These are phyloP conservation scores for Annulohypoxylon nitens DNA, from an alignment of 495 filamentous ascomycete species.

Conservation along the genomic window DNA sequence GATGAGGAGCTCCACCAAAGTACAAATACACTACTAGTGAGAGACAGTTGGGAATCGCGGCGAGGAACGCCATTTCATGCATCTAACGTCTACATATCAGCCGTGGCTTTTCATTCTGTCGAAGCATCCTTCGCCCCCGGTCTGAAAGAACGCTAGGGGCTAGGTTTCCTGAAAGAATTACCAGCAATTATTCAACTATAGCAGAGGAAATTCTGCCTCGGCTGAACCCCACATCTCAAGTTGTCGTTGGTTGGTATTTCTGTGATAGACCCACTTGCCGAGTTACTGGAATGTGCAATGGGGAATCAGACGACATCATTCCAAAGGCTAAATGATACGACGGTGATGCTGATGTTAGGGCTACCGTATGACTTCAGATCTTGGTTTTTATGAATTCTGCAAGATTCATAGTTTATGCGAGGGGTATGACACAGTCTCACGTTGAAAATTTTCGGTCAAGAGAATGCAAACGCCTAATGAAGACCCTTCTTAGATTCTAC, in stretches of 20 bases:
- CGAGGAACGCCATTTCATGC: slow-evolving; percentile 2
- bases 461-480: too few relatives aligned
- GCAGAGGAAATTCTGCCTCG: neutral
- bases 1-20: slow-evolving; percentile 6
- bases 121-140: neutral
- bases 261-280: neutral
- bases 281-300: neutral
- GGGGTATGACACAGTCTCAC: neutral
- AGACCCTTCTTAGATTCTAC: too few relatives aligned
- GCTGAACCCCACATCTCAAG: neutral
- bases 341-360: neutral
- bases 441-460: neutral
- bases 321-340: neutral
- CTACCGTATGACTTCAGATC: neutral
- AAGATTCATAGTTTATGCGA: slow-evolving; percentile 1
- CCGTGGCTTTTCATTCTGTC: neutral
- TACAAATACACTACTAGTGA: neutral
- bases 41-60: neutral
- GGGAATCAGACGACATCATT: neutral
- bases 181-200: neutral
- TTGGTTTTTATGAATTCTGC: neutral
- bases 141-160: neutral
- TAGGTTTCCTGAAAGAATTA: neutral
- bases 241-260: neutral
- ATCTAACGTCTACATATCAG: neutral